These are phyloP conservation scores for Pythium rhizo-oryzae DNA, from an alignment of 352 stramenopile genomes.

Conservation along the genomic window DNA sequence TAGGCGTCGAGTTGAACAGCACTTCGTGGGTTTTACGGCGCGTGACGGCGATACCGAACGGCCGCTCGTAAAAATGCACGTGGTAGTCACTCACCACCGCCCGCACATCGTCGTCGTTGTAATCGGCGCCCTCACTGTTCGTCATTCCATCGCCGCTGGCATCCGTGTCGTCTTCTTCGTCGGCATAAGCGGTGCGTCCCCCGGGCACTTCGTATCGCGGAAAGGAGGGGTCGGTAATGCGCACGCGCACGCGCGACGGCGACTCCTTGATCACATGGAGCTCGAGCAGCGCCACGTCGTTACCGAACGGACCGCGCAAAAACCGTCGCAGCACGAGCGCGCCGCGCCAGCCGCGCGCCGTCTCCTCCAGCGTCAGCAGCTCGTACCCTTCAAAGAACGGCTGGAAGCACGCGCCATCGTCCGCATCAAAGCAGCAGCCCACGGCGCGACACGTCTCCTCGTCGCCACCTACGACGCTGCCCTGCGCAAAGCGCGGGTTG, in stretches of 20 bases:
- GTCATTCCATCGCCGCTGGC: background rate
- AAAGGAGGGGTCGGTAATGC: slow-evolving; percentile 81
- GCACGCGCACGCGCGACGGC: slow-evolving; percentile 56
- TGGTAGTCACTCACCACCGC: slow-evolving; percentile 32
- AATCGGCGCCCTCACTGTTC: background rate
- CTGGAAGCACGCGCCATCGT: slow-evolving; percentile 60
- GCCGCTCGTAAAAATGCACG: slow-evolving; percentile 63
- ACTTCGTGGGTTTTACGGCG: slow-evolving; percentile 56
- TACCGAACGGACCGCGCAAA: slow-evolving; percentile 68
- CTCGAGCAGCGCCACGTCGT: slow-evolving; percentile 64
- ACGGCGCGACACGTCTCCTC: slow-evolving; percentile 41
- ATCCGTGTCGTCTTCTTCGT: slow-evolving; percentile 5
- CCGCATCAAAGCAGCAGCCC: slow-evolving; percentile 78
- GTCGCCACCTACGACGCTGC: slow-evolving; percentile 34
- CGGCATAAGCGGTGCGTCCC: background rate
- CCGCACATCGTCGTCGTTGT: background rate
- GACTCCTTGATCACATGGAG: slow-evolving; percentile 69
- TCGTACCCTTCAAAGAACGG: slow-evolving; percentile 70
- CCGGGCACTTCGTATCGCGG: slow-evolving; percentile 61
- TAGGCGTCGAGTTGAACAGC: slow-evolving; percentile 86
- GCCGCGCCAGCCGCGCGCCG: slow-evolving; percentile 49
- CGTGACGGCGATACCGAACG: slow-evolving; percentile 77
- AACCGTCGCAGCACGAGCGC: slow-evolving; percentile 52
- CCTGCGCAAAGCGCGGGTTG: slow-evolving; percentile 63
- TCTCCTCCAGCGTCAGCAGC: slow-evolving; percentile 63